Percentiles rank a stretch among this genome's conserved stretches.
These are phyloP conservation scores for Diaporthe vaccinii DNA, from an alignment of 2,329 filamentous ascomycete genomes.

Conservation along the genomic window DNA sequence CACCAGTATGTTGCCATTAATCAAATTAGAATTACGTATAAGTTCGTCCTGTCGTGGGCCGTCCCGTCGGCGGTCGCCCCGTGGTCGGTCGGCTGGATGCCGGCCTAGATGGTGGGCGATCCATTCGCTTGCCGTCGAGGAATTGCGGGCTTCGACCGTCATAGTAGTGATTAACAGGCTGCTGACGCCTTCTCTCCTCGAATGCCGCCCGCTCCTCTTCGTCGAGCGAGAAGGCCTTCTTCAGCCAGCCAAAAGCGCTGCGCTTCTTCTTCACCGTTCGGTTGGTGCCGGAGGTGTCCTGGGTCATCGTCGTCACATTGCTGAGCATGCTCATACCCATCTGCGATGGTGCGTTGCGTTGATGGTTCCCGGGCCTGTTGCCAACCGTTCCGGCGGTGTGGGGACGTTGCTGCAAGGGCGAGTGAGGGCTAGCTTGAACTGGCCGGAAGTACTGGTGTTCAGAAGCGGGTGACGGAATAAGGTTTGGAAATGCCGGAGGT, in stretches of 20 bases:
- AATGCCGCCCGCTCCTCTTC: constrained; percentile 74
- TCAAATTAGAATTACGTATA: constrained; percentile 24
- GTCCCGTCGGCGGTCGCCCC: constrained; percentile 9
- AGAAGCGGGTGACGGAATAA: constrained; percentile 63
- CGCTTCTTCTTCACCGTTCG: constrained; percentile 73
- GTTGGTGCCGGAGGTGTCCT: constrained; percentile 55
- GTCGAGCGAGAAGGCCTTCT: constrained; percentile 76
- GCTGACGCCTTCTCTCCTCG: constrained; percentile 66
- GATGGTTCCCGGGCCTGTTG: constrained; percentile 54
- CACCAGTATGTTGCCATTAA: constrained; percentile 8
- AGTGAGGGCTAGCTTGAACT: constrained; percentile 73
- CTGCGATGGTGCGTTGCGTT: constrained; percentile 65
- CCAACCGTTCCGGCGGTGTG: constrained; percentile 63
- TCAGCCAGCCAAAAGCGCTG: constrained; percentile 77
- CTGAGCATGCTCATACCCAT: constrained; percentile 72
- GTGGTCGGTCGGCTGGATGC: constrained; percentile 13
- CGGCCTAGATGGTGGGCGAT: constrained; percentile 14
- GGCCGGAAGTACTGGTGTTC: constrained; percentile 72
- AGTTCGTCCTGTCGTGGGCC: constrained; percentile 25
- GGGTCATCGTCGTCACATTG: constrained; percentile 63
- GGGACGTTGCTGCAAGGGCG: constrained; percentile 71
- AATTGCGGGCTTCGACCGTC: constrained; percentile 65
- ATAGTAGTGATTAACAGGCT: constrained; percentile 62
- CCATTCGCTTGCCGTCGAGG: constrained; percentile 67
- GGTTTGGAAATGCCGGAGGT: constrained; percentile 53